A percentile compares a stretch with the other conserved stretches of the same genome.
These are phyloP conservation scores for Chlamydomonas reinhardtii DNA, from an alignment of 163 green algal genomes.

Conservation along the genomic window DNA sequence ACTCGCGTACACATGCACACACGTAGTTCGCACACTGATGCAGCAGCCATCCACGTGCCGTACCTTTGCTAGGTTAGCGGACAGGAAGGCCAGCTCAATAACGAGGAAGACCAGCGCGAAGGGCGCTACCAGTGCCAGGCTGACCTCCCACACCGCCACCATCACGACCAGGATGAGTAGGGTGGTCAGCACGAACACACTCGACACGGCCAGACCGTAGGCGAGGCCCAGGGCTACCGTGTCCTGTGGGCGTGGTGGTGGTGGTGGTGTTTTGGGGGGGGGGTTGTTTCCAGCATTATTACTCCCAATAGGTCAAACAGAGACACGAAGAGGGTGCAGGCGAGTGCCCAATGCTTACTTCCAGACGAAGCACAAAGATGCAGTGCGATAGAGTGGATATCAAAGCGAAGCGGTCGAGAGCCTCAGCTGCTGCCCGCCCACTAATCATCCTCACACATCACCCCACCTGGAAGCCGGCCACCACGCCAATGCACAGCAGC, in stretches of 20 bases:
- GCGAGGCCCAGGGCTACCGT: background rate
- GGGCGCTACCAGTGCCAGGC: conserved; percentile 28
- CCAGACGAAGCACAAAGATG: too few species aligned
- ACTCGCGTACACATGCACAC: too few species aligned
- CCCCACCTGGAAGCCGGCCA: conserved; percentile 71
- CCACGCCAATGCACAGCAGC: conserved; percentile 67
- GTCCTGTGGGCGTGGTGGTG: background rate
- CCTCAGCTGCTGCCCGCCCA: too few species aligned
- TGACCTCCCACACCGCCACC: conserved; percentile 62
- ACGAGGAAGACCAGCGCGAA: conserved; percentile 59
- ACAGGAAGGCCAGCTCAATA: conserved; percentile 62
- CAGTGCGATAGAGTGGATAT: too few species aligned
- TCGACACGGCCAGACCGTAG: conserved; percentile 65
- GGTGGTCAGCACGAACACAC: conserved; percentile 73
- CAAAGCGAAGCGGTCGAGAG: too few species aligned
- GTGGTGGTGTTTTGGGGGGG: conserved; percentile 13
- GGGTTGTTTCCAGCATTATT: too few species aligned
- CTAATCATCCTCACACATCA: too few species aligned
- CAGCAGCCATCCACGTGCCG: too few species aligned
- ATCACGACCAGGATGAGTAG: conserved; percentile 72
- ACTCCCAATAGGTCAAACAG: too few species aligned
- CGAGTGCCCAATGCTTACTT: too few species aligned
- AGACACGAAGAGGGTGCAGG: too few species aligned
- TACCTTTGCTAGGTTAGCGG: conserved; percentile 41
- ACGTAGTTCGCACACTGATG: too few species aligned